Evolutionary conservation across 2,329 filamentous ascomycete species (phyloP), one percentile per base, ranked within the genome.

Genomic region (Botrytis medusae): DNA sequence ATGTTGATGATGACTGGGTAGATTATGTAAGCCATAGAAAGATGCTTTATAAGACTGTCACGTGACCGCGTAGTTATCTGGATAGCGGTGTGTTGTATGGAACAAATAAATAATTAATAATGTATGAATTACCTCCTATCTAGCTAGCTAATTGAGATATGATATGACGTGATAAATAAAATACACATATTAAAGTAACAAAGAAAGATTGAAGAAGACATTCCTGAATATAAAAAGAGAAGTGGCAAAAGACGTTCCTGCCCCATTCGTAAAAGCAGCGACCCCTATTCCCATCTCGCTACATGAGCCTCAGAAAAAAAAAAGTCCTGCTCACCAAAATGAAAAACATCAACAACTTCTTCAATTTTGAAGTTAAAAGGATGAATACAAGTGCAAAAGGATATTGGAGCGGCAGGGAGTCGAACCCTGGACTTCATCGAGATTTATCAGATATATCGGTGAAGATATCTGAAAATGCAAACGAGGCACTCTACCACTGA

Each of bases 401-500:
- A 1, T 1, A 2, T 29, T 68, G 64, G 64, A 68, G 64, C 64
- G 64, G 64, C 64, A 40, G 64, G 64, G 64, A 22, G 16, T 68
- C 34, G 64, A 68, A 68, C 64, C 64, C 64, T 40, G 64, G 64
- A 54, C 64, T 68, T 68, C 64, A 68, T 68, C 64, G 64, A 68
- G 22, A 25, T 0, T 40, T 12, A 7, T 29, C 64, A 40, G 2
- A 16, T 2, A 7, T 10, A 6, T 51, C 1, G 12, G 42, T 12
- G 0, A 1, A 42, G 22, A 8, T 7, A 3, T 20, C 0, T 40
- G 32, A 51, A 6, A 5, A 29, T 68, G 64, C 64, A 68, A 68
- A 68, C 64, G 64, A 68, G 64, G 64, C 64, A 68, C 64, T 68
- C 64, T 68, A 68, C 64, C 64, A 68, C 64, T 68, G 64, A 68